These are phyloP conservation scores for Tubosaeta sp. DNA, from an alignment of 768 basidiomycete genomes.

Conservation along the genomic window DNA sequence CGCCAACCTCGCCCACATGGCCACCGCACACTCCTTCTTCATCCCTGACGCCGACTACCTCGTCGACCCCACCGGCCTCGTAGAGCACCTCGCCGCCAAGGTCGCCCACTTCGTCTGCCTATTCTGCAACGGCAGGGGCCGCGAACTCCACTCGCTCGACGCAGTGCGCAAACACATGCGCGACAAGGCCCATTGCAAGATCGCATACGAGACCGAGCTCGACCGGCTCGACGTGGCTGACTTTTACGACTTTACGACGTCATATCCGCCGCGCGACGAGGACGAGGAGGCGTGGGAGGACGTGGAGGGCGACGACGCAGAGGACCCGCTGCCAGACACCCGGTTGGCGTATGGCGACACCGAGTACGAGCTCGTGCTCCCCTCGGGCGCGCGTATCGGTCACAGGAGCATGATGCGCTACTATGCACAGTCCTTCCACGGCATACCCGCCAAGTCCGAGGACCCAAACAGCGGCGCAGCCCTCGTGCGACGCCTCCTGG, in stretches of 20 bases:
- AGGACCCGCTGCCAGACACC: conserved; percentile 36
- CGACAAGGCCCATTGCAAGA: conserved; percentile 95
- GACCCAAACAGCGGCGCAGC: conserved; percentile 72
- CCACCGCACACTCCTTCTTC: conserved; percentile 84
- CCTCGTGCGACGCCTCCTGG: conserved; percentile 70
- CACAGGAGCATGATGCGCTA: conserved; percentile 85
- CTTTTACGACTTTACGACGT: conserved; percentile 85
- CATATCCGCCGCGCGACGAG: conserved; percentile 53
- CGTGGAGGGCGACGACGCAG: conserved; percentile 33
- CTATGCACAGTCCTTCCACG: conserved; percentile 77
- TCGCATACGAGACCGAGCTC: conserved; percentile 77
- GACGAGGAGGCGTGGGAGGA: conserved; percentile 41
- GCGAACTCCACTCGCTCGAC: conserved; percentile 78
- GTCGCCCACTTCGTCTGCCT: conserved; percentile 90
- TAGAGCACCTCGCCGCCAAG: conserved; percentile 88
- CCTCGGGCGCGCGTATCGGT: conserved; percentile 88
- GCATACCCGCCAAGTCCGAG: conserved; percentile 40
- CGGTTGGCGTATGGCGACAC: conserved; percentile 77
- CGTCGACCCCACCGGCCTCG: conserved; percentile 74
- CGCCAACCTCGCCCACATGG: conserved; percentile 85
- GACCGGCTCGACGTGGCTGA: conserved; percentile 88
- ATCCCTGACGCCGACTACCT: conserved; percentile 92
- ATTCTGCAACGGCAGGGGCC: conserved; percentile 77
- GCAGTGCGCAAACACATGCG: conserved; percentile 94
- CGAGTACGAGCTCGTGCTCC: conserved; percentile 83